phyloP scores from a whole-genome alignment of 1,284 basidiomycete species.

The Ganoderma boninense region DNA sequence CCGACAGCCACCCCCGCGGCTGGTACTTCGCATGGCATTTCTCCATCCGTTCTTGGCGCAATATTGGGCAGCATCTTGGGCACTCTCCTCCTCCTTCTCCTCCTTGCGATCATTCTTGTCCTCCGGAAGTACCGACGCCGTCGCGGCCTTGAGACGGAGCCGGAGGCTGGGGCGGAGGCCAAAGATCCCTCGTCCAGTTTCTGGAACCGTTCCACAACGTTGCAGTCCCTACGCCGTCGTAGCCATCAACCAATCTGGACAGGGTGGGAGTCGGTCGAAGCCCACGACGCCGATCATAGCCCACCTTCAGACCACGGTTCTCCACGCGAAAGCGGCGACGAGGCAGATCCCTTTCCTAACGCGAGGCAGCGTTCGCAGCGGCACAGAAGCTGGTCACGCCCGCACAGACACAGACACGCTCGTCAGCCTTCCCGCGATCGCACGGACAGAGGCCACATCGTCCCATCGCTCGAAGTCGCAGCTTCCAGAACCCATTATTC shows the following conservation, averaged over 20 bases:
- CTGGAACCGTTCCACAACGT: slow-evolving; percentile 41
- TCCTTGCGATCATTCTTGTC: slow-evolving; percentile 59
- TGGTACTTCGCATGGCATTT: slow-evolving; percentile 38
- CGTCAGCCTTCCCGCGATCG: slow-evolving; percentile 40
- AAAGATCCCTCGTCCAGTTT: slow-evolving; percentile 36
- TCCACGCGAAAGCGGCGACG: slow-evolving; percentile 71
- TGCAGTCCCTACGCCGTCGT: slow-evolving; percentile 31
- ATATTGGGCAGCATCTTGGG: slow-evolving; percentile 49
- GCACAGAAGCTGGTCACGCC: slow-evolving; percentile 38
- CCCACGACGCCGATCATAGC: slow-evolving; percentile 40
- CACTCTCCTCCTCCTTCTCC: slow-evolving; percentile 54
- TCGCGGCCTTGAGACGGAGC: slow-evolving; percentile 15
- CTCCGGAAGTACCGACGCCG: slow-evolving; percentile 51
- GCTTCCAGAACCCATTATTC: slow-evolving; percentile 41
- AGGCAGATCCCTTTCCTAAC: slow-evolving; percentile 67
- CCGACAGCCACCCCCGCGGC: slow-evolving; percentile 32
- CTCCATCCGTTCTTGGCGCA: slow-evolving; percentile 38
- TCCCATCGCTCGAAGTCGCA: slow-evolving; percentile 29
- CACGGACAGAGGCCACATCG: slow-evolving; percentile 31
- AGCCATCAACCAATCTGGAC: slow-evolving; percentile 57
- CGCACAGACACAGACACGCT: slow-evolving; percentile 41
- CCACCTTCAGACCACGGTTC: slow-evolving; percentile 64
- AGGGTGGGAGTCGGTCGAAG: slow-evolving; percentile 58
- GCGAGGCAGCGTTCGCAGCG: slow-evolving; percentile 36
- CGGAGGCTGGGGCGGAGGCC: slow-evolving; percentile 14